Evolutionary conservation across 2,329 filamentous ascomycete genomes (phyloP).

Genomic region (Apiospora phragmitis): DNA sequence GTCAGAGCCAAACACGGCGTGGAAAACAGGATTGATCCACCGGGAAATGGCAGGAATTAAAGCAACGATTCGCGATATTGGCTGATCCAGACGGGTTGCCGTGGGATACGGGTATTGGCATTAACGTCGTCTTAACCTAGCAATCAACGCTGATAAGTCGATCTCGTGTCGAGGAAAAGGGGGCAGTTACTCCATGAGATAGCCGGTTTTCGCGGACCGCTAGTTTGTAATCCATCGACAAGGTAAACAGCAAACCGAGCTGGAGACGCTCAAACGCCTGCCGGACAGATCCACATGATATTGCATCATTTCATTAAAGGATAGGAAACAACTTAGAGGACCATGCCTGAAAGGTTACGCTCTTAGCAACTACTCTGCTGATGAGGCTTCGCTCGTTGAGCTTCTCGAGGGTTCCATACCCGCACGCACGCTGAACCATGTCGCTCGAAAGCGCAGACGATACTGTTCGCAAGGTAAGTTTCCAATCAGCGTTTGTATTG

Average conservation of each 20-base stretch:
- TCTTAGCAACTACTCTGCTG: not conserved
- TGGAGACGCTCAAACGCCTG: not conserved
- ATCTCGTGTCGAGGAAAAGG: not conserved
- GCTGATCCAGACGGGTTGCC: not conserved
- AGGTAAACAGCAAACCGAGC: not conserved
- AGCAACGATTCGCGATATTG: not conserved
- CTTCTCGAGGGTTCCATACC: not conserved
- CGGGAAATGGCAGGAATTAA: not conserved
- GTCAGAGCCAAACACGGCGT: not conserved
- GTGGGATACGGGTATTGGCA: not conserved
- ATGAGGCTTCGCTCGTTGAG: no score
- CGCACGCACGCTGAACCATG: not conserved
- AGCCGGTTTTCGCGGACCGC: not conserved
- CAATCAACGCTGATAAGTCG: no score
- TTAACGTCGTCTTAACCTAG: not conserved
- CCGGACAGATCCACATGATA: not conserved
- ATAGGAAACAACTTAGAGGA: not conserved
- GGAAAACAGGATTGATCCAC: not conserved
- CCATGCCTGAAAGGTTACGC: not conserved
- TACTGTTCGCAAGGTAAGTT: not conserved
- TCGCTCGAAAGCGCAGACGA: not conserved
- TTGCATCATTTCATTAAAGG: not conserved
- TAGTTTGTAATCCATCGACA: not conserved
- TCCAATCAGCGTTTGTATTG: not conserved
- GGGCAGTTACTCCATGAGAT: not conserved